Base-by-base conservation (phyloP, 345 rosid genomes). In the Murraya koenigii region DNA sequence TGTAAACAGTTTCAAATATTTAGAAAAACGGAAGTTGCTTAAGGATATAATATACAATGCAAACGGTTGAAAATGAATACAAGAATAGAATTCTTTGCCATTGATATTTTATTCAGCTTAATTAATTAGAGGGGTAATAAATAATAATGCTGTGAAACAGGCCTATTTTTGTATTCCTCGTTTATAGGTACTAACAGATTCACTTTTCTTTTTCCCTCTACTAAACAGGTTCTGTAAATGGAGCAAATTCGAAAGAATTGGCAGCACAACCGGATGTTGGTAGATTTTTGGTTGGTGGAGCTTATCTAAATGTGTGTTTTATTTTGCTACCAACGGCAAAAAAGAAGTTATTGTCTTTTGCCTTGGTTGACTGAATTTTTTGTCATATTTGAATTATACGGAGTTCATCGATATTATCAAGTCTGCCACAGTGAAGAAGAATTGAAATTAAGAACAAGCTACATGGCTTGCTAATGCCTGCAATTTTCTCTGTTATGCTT, bases 251-350 rank as follows among this genome's bases (percentile, higher is more conserved):
- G 90, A 86, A 80, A 77, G 92, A 88, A 69, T 79, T 90, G 86
- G 90, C 89, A 2, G 85, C 63, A 63, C 86, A 92, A 73, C 84
- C 89, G 5, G 92, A 92, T 77, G 84, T 92, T 35, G 97, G 89
- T 77, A 94, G 94, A 72, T 92, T 92, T 85, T 87, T 92, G 86
- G 97, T 92, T 61, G 94, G 92, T 10, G 97, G 94, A 75, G 97
- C 97, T 77, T 92, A 94, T 52, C 79, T 92, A 39, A 90, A 92
- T 91, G 94, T 90, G 35, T 52, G 11, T 58, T 38, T 66, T 65
- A 36, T 35, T 41, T 26, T 71, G 23, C 23, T 28, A 8, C 0
- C 74, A 23, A 35, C 26, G 32, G 30, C 19, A 35, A 41, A 33
- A 44, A 54, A 52, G 49, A 8, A n/a, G 15, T 49, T 25, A 28